Evolutionary conservation across 768 basidiomycete genomes (phyloP), one percentile per base, ranked within the genome.

Genomic region (Suillus ampliporus): DNA sequence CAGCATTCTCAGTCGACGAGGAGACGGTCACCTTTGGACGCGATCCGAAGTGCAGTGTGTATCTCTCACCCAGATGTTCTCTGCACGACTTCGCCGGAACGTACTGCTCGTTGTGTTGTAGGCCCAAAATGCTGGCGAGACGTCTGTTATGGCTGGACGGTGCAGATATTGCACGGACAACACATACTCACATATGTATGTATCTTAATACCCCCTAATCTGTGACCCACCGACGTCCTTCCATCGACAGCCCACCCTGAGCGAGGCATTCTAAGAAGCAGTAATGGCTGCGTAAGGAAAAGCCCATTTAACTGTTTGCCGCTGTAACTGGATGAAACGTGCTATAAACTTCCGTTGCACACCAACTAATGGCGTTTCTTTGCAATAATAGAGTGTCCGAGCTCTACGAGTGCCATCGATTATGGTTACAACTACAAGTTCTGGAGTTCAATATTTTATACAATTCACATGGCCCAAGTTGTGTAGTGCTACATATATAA

Each of bases 241-340:
- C 58, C 51, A 61, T 65, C 31, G 62, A 19, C 70, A 92, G 89
- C 91, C 91, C 47, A 92, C 92, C 43, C 81, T 93, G 64, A 91
- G 88, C 72, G 94, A 95, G 74, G 96, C 95, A 15, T 95, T 97
- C 87, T 95, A 97, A 82, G 96, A 97, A 79, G 95, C 94, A 38
- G 92, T 92, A 28, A 91, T 97, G 90, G 89, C 92, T 23, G 86
- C 91, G 23, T 89, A 86, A 73, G 83, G 86, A 68, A 91, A 90
- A 72, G 80, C 94, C 26, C n/a, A n/a, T n/a, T n/a, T n/a, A n/a
- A n/a, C n/a, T n/a, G n/a, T n/a, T n/a, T n/a, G n/a, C n/a, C n/a
- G n/a, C n/a, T n/a, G n/a, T n/a, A n/a, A n/a, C n/a, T n/a, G n/a
- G n/a, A n/a, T n/a, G n/a, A n/a, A n/a, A n/a, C n/a, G n/a, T n/a